A percentile compares a stretch with the other conserved stretches of the same genome.
phyloP scores from a whole-genome alignment of 2,329 filamentous ascomycete species.

The Shiraia sp. region DNA sequence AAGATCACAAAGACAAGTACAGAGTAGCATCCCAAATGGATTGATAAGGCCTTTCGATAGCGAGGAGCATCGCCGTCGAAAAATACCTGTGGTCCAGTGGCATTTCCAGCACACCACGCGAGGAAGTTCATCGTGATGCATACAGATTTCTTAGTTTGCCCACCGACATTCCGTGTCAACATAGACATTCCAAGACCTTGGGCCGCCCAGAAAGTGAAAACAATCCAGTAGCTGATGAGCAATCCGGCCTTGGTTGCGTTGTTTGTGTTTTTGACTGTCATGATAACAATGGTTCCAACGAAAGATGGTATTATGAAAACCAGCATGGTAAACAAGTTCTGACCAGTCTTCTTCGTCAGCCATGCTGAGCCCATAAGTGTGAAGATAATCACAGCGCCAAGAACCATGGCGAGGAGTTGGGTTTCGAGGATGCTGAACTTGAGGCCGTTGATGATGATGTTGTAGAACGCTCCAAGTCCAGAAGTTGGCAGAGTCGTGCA shows the following conservation, averaged over 20 bases:
- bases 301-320: slow-evolving; percentile 71
- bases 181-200: slow-evolving; percentile 69
- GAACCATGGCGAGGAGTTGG: slow-evolving; percentile 74
- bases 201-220: slow-evolving; percentile 76
- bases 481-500: slow-evolving; percentile 75
- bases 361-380: slow-evolving; percentile 68
- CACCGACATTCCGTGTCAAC: slow-evolving; percentile 70
- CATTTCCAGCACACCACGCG: slow-evolving; percentile 70
- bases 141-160: slow-evolving; percentile 73
- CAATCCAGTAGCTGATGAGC: slow-evolving; percentile 75
- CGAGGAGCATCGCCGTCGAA: slow-evolving; percentile 60
- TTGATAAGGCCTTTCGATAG: slow-evolving; percentile 71
- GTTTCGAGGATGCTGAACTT: slow-evolving; percentile 69
- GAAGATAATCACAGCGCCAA: slow-evolving; percentile 73
- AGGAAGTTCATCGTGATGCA: slow-evolving; percentile 72
- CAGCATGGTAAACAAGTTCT: slow-evolving; percentile 70
- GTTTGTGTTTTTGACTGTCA: slow-evolving; percentile 65
- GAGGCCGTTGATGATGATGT: slow-evolving; percentile 72
- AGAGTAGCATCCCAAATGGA: slow-evolving; percentile 70
- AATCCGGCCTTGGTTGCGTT: slow-evolving; percentile 66
- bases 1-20: slow-evolving; percentile 62
- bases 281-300: slow-evolving; percentile 71
- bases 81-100: slow-evolving; percentile 57
- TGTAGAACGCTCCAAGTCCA: slow-evolving; percentile 73
- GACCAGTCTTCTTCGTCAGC: slow-evolving; percentile 69